Base-by-base conservation (phyloP, 768 basidiomycete species). In the Auricularia heimuer region DNA sequence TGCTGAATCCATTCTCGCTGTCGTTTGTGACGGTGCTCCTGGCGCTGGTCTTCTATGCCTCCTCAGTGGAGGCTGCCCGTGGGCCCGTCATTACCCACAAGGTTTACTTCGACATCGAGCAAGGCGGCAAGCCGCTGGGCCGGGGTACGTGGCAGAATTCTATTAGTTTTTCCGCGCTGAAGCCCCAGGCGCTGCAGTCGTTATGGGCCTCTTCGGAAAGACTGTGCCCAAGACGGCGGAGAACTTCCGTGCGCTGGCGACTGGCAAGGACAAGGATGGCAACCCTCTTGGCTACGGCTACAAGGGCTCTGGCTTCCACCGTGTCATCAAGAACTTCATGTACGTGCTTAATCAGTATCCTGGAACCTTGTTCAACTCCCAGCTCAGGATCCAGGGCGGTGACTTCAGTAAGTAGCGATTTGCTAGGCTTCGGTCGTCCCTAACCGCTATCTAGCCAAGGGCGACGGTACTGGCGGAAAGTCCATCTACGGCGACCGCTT, bases 301-400 rank as follows among this genome's bases (percentile, higher is more conserved):
- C 83, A 89, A 96, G 77, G 94, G 92, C 54, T 94, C 93, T 66
- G 88, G 87, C 70, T 99, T 99, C 86, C 96, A 99, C 78, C 89
- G 95, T 73, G 85, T 98, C 67, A 96, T 97, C 75, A 91, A 92
- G 77, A 80, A 90, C 71, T 96, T 96, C 77, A 96, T 96, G 94
- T 87, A 64, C 11, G 72, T 66, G 54, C 66, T 54, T 64, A 56
- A 24, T 42, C 63, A 8, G 47, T 29, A n/a, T 37, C 54, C 10
- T 64, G 10, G 8, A 10, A 3, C n/a, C 18, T 45, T 58, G 62
- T 54, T 47, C 44, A 3, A 58, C 61, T 36, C 61, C 64, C 62
- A 67, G 35, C 47, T 66, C 67, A 92, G 91, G 92, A 94, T 96
- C 70, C 95, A 98, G 79, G 95, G 95, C 71, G 96, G 96, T 78